Evolutionary conservation across 1,284 basidiomycete species (phyloP).

Genomic region (Ganoderma boninense): DNA sequence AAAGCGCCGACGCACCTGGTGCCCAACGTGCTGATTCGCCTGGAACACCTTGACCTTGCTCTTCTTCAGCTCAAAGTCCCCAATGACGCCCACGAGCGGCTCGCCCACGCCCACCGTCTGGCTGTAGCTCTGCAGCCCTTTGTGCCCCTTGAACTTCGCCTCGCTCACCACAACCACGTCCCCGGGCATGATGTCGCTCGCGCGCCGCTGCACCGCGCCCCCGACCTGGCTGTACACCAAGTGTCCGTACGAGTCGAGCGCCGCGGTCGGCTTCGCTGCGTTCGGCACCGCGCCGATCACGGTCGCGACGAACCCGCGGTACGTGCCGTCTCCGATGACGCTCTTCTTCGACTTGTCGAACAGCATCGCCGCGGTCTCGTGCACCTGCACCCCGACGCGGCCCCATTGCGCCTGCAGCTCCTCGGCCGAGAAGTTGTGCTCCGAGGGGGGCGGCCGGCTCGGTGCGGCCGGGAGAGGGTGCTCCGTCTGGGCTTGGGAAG

Average conservation of each 20-base stretch:
- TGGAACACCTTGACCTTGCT: slow-evolving; percentile 85
- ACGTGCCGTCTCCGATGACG: slow-evolving; percentile 85
- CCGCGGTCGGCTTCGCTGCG: slow-evolving; percentile 47
- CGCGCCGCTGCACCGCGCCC: slow-evolving; percentile 69
- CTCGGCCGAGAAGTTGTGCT: slow-evolving; percentile 56
- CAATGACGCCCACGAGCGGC: slow-evolving; percentile 77
- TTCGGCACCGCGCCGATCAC: slow-evolving; percentile 69
- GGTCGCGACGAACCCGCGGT: slow-evolving; percentile 77
- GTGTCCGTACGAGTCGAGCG: slow-evolving; percentile 67
- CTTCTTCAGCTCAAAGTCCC: slow-evolving; percentile 88
- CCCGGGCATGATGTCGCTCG: slow-evolving; percentile 86
- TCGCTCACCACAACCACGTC: slow-evolving; percentile 83
- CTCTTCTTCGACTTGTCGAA: slow-evolving; percentile 79
- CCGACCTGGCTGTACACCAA: slow-evolving; percentile 80
- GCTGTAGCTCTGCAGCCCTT: slow-evolving; percentile 79
- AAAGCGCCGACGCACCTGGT: slow-evolving; percentile 58
- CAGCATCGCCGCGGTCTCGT: slow-evolving; percentile 71
- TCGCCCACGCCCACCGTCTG: slow-evolving; percentile 66
- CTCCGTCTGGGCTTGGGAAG: slow-evolving; percentile 8
- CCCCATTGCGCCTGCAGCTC: slow-evolving; percentile 77
- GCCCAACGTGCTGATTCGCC: slow-evolving; percentile 81
- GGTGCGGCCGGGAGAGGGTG: slow-evolving; percentile 16
- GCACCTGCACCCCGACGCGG: slow-evolving; percentile 78
- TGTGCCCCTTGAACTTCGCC: slow-evolving; percentile 89
- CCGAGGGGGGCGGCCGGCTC: slow-evolving; percentile 31